phyloP scores from a whole-genome alignment of 768 basidiomycete genomes.

The Pleurotus sapidus region DNA sequence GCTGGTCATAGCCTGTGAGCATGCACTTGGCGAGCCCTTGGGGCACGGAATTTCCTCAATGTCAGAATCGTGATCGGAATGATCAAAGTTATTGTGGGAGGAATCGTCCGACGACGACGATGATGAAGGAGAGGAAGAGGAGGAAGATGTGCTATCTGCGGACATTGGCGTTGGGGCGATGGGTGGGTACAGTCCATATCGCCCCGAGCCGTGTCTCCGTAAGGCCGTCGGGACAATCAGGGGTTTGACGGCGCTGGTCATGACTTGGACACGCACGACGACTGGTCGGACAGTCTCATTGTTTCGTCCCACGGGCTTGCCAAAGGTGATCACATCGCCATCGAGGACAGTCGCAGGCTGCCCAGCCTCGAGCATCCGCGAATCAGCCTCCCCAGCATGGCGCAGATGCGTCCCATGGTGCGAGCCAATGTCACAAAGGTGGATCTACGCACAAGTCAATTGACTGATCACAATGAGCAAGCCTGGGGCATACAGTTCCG shows the following conservation, averaged over 20 bases:
- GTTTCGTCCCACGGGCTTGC: slow-evolving; percentile 68
- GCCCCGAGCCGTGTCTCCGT: slow-evolving; percentile 36
- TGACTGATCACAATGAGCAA: neutral
- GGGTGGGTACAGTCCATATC: slow-evolving; percentile 55
- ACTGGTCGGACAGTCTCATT: slow-evolving; percentile 62
- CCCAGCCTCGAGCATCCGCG: slow-evolving; percentile 51
- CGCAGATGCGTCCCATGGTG: slow-evolving; percentile 77
- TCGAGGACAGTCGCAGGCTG: slow-evolving; percentile 55
- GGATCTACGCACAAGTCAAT: slow-evolving; percentile 16
- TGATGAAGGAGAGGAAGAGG: slow-evolving; percentile 24
- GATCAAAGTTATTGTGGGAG: slow-evolving; percentile 12
- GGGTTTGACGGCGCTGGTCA: neutral
- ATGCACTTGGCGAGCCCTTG: slow-evolving; percentile 12
- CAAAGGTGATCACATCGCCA: slow-evolving; percentile 74
- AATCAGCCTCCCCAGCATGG: slow-evolving; percentile 45
- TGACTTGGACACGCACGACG: slow-evolving; percentile 55
- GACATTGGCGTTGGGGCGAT: slow-evolving; percentile 38
- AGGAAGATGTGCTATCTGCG: slow-evolving; percentile 34
- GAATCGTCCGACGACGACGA: slow-evolving; percentile 40
- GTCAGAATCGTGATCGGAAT: slow-evolving; percentile 45
- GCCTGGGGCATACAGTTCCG: slow-evolving; percentile 48
- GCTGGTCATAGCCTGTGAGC: slow-evolving; percentile 19
- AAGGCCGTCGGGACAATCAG: neutral
- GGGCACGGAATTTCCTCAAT: slow-evolving; percentile 48
- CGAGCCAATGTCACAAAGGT: slow-evolving; percentile 63